These are phyloP conservation scores for Leptographium procerum DNA, from an alignment of 2,329 filamentous ascomycete genomes.

Conservation along the genomic window DNA sequence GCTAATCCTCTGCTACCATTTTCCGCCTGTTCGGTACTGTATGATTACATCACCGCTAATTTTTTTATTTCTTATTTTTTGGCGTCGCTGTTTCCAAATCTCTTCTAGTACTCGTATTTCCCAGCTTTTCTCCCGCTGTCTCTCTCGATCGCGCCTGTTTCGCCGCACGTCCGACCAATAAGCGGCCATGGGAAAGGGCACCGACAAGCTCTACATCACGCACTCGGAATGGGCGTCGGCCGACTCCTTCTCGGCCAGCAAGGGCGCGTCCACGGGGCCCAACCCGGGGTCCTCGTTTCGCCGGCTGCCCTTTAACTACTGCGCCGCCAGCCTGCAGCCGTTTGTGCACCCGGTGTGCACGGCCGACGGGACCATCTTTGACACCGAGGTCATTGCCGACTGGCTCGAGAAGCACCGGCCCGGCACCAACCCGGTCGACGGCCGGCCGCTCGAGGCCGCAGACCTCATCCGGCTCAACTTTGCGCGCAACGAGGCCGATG, in stretches of 20 bases:
- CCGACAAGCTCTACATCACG: slow-evolving; percentile 63
- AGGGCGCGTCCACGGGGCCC: slow-evolving; percentile 41
- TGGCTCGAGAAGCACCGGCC: slow-evolving; percentile 77
- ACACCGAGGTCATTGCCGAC: slow-evolving; percentile 83
- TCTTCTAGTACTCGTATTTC: too few species aligned
- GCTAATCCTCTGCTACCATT: too few species aligned
- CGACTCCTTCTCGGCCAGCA: slow-evolving; percentile 77
- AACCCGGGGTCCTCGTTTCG: slow-evolving; percentile 47
- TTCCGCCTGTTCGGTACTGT: not conserved
- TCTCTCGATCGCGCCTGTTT: not conserved
- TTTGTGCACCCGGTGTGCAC: slow-evolving; percentile 95
- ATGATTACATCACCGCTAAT: not conserved
- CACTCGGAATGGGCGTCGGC: slow-evolving; percentile 95
- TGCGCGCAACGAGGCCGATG: slow-evolving; percentile 73
- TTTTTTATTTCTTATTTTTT: not conserved
- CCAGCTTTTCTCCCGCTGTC: too few species aligned
- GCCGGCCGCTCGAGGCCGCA: slow-evolving; percentile 62
- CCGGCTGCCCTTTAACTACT: slow-evolving; percentile 94
- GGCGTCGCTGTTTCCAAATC: not conserved
- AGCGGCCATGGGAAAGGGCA: slow-evolving; percentile 36
- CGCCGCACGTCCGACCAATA: not conserved
- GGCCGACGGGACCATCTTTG: slow-evolving; percentile 75
- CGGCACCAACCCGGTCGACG: slow-evolving; percentile 81
- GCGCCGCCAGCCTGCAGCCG: slow-evolving; percentile 87
- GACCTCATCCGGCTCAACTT: slow-evolving; percentile 90